Conservation (phyloP, 768 basidiomycete species). For the Naganishia onofrii region DNA sequence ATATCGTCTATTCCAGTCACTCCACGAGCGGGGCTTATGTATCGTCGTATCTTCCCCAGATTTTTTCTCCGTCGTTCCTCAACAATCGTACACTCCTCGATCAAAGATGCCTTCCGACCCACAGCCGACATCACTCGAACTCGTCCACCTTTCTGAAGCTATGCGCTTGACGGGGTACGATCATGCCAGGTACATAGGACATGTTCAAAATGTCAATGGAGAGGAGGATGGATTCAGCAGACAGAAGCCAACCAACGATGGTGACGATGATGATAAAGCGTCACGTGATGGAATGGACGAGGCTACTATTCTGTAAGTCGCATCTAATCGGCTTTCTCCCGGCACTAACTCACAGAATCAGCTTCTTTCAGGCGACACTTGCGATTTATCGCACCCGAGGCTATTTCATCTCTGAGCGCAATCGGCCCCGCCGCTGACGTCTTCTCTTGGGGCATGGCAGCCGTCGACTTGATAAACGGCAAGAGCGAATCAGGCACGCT, state of each 20-base stretch:
- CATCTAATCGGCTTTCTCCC: too few species aligned
- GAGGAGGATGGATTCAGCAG: neutral
- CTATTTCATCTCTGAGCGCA: conserved; percentile 26
- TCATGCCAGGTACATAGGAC: neutral
- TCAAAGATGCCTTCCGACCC: neutral
- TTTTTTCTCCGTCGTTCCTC: neutral
- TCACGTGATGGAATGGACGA: conserved; percentile 9
- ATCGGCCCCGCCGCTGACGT: conserved; percentile 34
- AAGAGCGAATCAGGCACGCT: conserved; percentile 25
- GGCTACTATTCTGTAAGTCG: conserved; percentile 3
- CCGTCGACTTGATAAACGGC: conserved; percentile 42
- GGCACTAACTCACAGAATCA: neutral
- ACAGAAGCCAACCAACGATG: neutral
- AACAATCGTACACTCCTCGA: neutral
- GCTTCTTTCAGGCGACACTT: conserved; percentile 23
- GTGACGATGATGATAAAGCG: neutral
- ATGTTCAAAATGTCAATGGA: neutral
- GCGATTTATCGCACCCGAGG: conserved; percentile 41
- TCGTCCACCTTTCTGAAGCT: neutral
- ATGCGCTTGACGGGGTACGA: neutral
- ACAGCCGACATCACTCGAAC: neutral
- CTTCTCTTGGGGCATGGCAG: conserved; percentile 43
- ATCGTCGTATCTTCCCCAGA: neutral
- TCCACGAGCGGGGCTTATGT: neutral
- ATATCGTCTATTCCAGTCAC: neutral